Evolutionary conservation across 768 basidiomycete species (phyloP).

Genomic region (Boletus pseudo-olivaceus): DNA sequence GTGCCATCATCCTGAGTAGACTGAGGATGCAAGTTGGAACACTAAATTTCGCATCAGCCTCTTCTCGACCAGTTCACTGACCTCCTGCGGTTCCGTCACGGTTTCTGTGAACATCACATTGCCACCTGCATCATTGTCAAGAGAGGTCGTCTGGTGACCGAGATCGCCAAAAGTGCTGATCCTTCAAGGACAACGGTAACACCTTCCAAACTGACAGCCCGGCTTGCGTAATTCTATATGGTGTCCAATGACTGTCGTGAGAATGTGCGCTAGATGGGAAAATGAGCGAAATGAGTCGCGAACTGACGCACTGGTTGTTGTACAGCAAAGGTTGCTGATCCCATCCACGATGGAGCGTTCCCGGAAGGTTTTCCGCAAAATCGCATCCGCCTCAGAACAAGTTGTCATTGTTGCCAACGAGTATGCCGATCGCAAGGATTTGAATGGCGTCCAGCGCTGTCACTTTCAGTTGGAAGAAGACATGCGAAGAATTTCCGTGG

Average conservation of each 20-base stretch:
- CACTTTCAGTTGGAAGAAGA: constrained; percentile 6
- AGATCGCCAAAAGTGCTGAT: too few relatives aligned
- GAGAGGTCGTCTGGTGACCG: neutral
- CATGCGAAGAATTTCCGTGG: constrained; percentile 5
- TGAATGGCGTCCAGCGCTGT: neutral
- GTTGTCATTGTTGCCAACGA: neutral
- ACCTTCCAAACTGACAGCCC: too few relatives aligned
- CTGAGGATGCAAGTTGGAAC: neutral
- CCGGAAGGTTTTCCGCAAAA: neutral
- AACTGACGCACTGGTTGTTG: too few relatives aligned
- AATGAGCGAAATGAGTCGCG: too few relatives aligned
- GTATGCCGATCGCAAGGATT: neutral
- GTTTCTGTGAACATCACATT: neutral
- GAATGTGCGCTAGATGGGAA: too few relatives aligned
- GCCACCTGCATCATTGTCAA: neutral
- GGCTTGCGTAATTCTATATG: too few relatives aligned
- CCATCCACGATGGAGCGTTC: constrained; percentile 7
- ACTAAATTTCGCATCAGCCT: too few relatives aligned
- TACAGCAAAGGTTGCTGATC: too few relatives aligned
- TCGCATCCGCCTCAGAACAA: neutral
- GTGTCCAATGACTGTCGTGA: too few relatives aligned
- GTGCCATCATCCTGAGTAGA: neutral
- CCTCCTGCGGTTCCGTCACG: neutral
- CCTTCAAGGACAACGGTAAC: too few relatives aligned
- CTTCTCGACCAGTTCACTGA: neutral